phyloP scores from a whole-genome alignment of 495 filamentous ascomycete genomes.

The Penicillium robsamsonii region DNA sequence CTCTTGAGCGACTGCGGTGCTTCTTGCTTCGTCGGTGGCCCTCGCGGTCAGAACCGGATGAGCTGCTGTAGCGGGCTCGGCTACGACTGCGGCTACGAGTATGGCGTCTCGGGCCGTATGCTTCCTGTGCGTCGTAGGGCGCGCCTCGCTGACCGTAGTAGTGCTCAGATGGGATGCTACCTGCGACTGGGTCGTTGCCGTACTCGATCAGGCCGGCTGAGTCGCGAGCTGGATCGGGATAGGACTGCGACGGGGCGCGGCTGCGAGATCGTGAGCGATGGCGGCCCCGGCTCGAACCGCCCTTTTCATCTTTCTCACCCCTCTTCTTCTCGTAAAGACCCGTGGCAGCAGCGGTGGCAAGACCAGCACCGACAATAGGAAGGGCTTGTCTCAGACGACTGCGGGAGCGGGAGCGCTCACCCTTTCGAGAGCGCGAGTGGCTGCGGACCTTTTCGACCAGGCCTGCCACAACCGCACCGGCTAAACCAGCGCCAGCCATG shows the following conservation, averaged over 20 bases:
- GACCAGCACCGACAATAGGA: conserved; percentile 70
- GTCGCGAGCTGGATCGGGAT: conserved; percentile 55
- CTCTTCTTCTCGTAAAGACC: conserved; percentile 79
- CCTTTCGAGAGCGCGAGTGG: conserved; percentile 62
- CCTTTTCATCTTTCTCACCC: conserved; percentile 60
- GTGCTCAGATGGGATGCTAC: conserved; percentile 47
- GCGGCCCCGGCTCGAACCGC: conserved; percentile 43
- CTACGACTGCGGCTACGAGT: conserved; percentile 41
- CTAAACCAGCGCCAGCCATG: conserved; percentile 74
- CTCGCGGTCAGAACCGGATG: conserved; percentile 44
- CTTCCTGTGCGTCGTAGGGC: conserved; percentile 42
- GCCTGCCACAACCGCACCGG: conserved; percentile 74
- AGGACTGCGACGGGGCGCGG: conserved; percentile 52
- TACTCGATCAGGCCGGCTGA: conserved; percentile 77
- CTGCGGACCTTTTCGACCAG: conserved; percentile 71
- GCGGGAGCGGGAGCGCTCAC: conserved; percentile 52
- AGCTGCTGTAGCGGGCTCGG: conserved; percentile 38
- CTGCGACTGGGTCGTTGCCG: conserved; percentile 63
- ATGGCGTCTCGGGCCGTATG: conserved; percentile 30
- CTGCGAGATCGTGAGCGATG: conserved; percentile 56
- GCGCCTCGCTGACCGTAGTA: conserved; percentile 49
- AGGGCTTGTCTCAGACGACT: conserved; percentile 59
- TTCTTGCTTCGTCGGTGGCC: conserved; percentile 44
- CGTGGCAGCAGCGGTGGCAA: conserved; percentile 75
- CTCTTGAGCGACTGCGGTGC: conserved; percentile 61